These are phyloP conservation scores for Durotheca rogersii DNA, from an alignment of 495 filamentous ascomycete genomes.

Conservation along the genomic window DNA sequence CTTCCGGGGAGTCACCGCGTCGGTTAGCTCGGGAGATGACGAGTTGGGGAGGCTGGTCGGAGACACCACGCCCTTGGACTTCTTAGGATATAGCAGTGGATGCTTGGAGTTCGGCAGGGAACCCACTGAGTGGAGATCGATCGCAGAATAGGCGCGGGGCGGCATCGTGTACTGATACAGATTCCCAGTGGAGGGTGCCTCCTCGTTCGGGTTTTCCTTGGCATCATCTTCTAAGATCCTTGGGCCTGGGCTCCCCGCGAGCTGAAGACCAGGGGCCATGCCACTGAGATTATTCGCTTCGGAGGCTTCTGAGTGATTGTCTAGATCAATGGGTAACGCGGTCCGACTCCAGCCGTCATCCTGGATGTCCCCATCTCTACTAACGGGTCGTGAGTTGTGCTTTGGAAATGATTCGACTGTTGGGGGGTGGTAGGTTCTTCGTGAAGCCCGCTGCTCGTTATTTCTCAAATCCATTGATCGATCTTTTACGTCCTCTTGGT, in stretches of 20 bases:
- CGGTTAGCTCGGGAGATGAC: conserved; percentile 21
- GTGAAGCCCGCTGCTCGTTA: conserved; percentile 7
- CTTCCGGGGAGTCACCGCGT: conserved; percentile 25
- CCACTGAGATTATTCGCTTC: neutral
- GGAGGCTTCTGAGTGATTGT: conserved; percentile 19
- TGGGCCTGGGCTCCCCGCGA: conserved; percentile 18
- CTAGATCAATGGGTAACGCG: conserved; percentile 38
- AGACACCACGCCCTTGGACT: conserved; percentile 22
- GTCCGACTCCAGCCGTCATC: conserved; percentile 42
- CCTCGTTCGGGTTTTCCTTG: conserved; percentile 12
- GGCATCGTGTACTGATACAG: conserved; percentile 12
- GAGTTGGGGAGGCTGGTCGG: conserved; percentile 32
- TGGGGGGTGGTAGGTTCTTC: conserved; percentile 3
- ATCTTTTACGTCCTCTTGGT: conserved; percentile 33
- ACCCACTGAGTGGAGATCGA: conserved; percentile 23
- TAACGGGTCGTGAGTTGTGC: conserved; percentile 8
- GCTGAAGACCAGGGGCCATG: conserved; percentile 5
- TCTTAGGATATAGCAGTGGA: conserved; percentile 33
- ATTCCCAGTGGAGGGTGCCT: conserved; percentile 11
- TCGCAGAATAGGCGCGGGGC: conserved; percentile 30
- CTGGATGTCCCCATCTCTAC: conserved; percentile 4
- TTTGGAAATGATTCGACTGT: conserved; percentile 12
- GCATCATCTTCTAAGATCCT: conserved; percentile 23
- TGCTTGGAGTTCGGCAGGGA: conserved; percentile 37
- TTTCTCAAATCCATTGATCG: neutral